These are phyloP conservation scores for Ganoderma lucidum DNA, from an alignment of 1,284 basidiomycete genomes.

Conservation along the genomic window DNA sequence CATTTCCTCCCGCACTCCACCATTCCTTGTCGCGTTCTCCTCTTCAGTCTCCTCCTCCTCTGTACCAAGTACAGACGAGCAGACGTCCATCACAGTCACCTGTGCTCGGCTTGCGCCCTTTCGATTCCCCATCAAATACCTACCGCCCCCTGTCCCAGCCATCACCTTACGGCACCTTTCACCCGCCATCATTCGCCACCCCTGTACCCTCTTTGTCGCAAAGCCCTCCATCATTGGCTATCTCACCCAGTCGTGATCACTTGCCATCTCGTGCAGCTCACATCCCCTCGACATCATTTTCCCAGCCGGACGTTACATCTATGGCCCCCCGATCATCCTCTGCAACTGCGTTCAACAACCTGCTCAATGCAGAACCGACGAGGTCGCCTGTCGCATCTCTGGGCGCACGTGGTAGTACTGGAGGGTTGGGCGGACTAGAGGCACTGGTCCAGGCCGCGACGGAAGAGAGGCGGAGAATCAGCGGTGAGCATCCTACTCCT, in stretches of 20 bases:
- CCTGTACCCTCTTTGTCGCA: slow-evolving; percentile 14
- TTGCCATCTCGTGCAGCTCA: slow-evolving; percentile 5
- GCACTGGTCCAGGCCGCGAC: slow-evolving; percentile 64
- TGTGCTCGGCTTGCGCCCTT: slow-evolving; percentile 23
- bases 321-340: slow-evolving; percentile 25
- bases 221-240: slow-evolving; percentile 15
- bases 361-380: slow-evolving; percentile 35
- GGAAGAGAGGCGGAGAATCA: slow-evolving; percentile 56
- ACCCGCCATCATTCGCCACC: slow-evolving; percentile 21
- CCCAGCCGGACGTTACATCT: slow-evolving; percentile 18
- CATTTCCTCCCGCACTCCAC: slow-evolving; percentile 26
- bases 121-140: slow-evolving; percentile 30
- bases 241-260: slow-evolving; percentile 18
- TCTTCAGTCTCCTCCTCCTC: slow-evolving; percentile 22
- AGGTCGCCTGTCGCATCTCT: slow-evolving; percentile 33
- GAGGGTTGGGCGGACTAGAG: slow-evolving; percentile 52
- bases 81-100: slow-evolving; percentile 34
- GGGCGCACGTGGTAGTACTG: slow-evolving; percentile 19
- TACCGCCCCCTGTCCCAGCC: slow-evolving; percentile 25
- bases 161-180: slow-evolving; percentile 19
- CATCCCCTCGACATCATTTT: slow-evolving; percentile 22
- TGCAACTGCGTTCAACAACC: slow-evolving; percentile 35
- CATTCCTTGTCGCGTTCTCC: slow-evolving; percentile 30
- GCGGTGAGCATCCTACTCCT: slow-evolving; percentile 38
- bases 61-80: slow-evolving; percentile 16